Evolutionary conservation across 805 yeast genomes (phyloP).

Genomic region (Maudiozyma serrabonitensis): DNA sequence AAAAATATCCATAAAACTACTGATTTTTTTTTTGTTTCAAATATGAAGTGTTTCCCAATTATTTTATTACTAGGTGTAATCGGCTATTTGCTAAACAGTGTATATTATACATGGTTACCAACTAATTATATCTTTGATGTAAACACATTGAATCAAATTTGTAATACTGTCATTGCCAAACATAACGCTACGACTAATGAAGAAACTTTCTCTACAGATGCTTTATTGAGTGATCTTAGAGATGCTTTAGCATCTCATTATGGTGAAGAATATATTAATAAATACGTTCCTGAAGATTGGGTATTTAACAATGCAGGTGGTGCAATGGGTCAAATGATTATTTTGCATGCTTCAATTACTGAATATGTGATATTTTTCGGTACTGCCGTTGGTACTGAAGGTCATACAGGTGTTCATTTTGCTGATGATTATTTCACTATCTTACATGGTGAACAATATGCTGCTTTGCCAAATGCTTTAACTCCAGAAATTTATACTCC

Average conservation of each 20-base stretch:
- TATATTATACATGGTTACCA: conserved; percentile 62
- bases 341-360: conserved; percentile 86
- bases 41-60: conserved; percentile 17
- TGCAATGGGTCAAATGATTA: conserved; percentile 95
- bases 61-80: conserved; percentile 12
- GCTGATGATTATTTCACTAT: conserved; percentile 98
- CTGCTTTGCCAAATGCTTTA: conserved; percentile 57
- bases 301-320: conserved; percentile 97
- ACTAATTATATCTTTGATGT: conserved; percentile 61
- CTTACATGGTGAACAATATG: conserved; percentile 66
- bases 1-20: not conserved
- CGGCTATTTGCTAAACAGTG: conserved; percentile 17
- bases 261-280: conserved; percentile 64
- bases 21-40: no score
- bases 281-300: conserved; percentile 74
- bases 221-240: conserved; percentile 53
- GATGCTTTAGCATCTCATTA: conserved; percentile 50
- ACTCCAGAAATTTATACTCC: conserved; percentile 67
- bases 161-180: conserved; percentile 41
- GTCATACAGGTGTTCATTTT: conserved; percentile 90
- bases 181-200: conserved; percentile 22
- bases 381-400: conserved; percentile 88
- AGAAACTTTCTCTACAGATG: conserved; percentile 47
- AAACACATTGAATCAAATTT: conserved; percentile 46
- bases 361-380: conserved; percentile 94